phyloP scores from a whole-genome alignment of 1,139 yeast species.

The Ogataea hybrid region DNA sequence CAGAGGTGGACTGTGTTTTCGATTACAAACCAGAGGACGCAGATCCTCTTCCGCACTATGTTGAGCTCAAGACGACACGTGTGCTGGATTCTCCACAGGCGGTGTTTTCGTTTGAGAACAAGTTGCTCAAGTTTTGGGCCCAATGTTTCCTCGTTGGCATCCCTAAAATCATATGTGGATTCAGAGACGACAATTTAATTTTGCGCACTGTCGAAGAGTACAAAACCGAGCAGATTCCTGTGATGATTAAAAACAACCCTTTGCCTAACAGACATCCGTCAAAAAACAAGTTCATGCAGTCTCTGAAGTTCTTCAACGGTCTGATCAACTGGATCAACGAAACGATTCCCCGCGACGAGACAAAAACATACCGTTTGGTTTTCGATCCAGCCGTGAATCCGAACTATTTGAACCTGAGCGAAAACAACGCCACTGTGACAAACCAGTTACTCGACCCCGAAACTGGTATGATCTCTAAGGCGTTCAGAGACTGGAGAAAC shows the following conservation, averaged over 20 bases:
- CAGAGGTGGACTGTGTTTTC: slow-evolving; percentile 89
- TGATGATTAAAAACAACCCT: slow-evolving; percentile 47
- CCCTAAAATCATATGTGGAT: slow-evolving; percentile 77
- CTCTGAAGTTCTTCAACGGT: slow-evolving; percentile 84
- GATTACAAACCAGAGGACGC: slow-evolving; percentile 63
- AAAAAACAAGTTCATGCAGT: slow-evolving; percentile 66
- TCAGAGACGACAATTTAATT: slow-evolving; percentile 68
- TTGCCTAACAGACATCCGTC: slow-evolving; percentile 29
- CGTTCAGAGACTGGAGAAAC: slow-evolving; percentile 62
- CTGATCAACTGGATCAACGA: slow-evolving; percentile 72
- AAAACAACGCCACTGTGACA: slow-evolving; percentile 23
- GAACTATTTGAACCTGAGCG: slow-evolving; percentile 38
- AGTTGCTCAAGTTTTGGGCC: slow-evolving; percentile 82
- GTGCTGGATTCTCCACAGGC: slow-evolving; percentile 52
- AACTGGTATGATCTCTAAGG: slow-evolving; percentile 45
- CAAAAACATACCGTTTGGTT: slow-evolving; percentile 44
- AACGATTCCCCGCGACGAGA: slow-evolving; percentile 51
- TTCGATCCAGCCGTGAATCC: slow-evolving; percentile 40
- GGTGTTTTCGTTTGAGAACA: slow-evolving; percentile 64
- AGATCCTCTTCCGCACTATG: slow-evolving; percentile 67
- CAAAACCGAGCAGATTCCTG: slow-evolving; percentile 76
- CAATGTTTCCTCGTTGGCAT: slow-evolving; percentile 89
- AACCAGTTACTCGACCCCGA: slow-evolving; percentile 30
- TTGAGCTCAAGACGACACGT: slow-evolving; percentile 77
- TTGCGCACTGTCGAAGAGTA: slow-evolving; percentile 71